Evolutionary conservation across 1,139 yeast genomes (phyloP), one percentile per base, ranked within the genome.

Genomic region (Geotrichum siamense): DNA sequence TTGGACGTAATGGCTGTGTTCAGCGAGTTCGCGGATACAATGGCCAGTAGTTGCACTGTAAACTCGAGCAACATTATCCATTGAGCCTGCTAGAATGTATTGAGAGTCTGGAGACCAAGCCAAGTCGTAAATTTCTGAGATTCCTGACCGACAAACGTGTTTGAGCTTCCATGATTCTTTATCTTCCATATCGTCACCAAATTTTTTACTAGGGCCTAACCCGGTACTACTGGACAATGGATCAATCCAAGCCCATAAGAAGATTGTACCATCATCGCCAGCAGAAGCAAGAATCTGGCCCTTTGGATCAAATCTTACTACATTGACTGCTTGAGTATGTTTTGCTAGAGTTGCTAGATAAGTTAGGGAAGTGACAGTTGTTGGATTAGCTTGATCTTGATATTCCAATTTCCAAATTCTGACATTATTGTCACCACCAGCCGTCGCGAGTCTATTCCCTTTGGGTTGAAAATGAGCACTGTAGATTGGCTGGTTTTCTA

Each of bases 281-380:
- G 95, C 96, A 0, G 93, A 75, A 0, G 97, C 98, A 30, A 91
- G 65, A 9, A 74, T 53, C 30, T 72, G 70, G 23, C 73, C 72
- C 2, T 61, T 64, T 1, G 81, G 79, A 57, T 79, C 79, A 60
- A 87, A 91, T 43, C 96, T 69, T 4, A 86, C 96, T 27, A 78
- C 87, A 60, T 91, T 91, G 16, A 91, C 96, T 0, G 98, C 96
- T 61, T 87, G 96, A 1, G 93, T 83, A 60, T 93, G 98, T 55
- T 87, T 87, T 3, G 79, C 64, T 40, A 93, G 69, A 0, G 96
- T 85, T 17, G 93, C 75, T 28, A 87, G 67, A 44, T 63, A 65
- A 77, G 45, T 47, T 9, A 44, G 29, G 9, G 44, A 84, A 45
- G 79, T 79, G 22, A 81, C 74, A 0, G 72, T 41, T 2, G 59